Percentiles rank a stretch among this genome's conserved stretches.
These are phyloP conservation scores for Ichthyophthirius multifiliis DNA, from an alignment of 169 alveolate species.

Conservation along the genomic window DNA sequence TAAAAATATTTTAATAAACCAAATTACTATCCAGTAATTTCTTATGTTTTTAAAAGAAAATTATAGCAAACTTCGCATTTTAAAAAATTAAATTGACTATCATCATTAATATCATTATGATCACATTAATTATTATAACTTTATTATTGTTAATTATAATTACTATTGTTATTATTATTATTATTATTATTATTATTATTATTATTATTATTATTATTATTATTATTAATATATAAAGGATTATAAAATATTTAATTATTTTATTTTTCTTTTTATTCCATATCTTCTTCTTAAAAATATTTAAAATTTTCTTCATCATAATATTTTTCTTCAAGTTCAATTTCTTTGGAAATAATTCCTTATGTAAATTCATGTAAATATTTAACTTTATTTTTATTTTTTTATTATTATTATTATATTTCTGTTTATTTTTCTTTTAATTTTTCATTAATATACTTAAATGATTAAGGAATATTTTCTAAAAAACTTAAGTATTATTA, in stretches of 20 bases:
- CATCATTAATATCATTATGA: not conserved
- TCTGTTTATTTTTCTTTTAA: not conserved
- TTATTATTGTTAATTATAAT: not conserved
- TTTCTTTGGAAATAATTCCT: not conserved
- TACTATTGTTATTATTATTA: not conserved
- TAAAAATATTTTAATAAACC: conserved; percentile 38
- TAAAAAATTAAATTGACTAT: not conserved
- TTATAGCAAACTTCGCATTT: not conserved
- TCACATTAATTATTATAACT: not conserved
- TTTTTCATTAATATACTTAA: not conserved
- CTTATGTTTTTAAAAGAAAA: not conserved
- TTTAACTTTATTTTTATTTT: not conserved
- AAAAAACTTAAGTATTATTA: not conserved
- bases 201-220: not conserved
- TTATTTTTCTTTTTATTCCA: not conserved
- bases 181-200: no score
- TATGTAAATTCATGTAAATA: not conserved
- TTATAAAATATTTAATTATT: not conserved
- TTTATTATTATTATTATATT: not conserved
- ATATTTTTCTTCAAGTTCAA: not conserved
- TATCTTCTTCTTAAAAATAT: conserved; percentile 5
- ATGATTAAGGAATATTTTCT: not conserved
- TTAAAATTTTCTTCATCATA: not conserved
- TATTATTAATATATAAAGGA: not conserved
- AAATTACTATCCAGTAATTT: conserved; percentile 12